phyloP scores from a whole-genome alignment of 345 rosid genomes.

The Lumnitzera littorea region DNA sequence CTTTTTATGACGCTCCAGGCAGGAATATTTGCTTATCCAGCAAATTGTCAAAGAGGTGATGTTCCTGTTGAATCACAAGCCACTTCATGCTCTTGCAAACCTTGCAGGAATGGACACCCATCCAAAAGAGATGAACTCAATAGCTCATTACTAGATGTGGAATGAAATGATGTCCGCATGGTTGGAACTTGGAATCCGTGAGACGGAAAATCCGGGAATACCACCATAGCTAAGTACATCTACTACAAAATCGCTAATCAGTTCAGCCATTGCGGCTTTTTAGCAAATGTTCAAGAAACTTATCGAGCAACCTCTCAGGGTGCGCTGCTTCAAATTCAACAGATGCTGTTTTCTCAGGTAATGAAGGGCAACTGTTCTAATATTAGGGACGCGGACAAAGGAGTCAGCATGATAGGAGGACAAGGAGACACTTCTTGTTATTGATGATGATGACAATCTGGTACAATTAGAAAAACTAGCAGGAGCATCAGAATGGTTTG shows the following conservation, averaged over 20 bases:
- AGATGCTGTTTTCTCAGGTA: not conserved
- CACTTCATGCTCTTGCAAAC: too few species aligned
- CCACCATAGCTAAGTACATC: not conserved
- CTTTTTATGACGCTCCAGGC: too few species aligned
- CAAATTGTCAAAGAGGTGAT: too few species aligned
- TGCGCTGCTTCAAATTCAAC: not conserved
- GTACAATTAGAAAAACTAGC: not conserved
- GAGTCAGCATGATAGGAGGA: not conserved
- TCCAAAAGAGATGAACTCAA: not conserved
- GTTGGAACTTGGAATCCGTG: not conserved
- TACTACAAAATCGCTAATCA: not conserved
- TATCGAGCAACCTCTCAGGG: not conserved
- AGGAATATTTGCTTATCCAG: too few species aligned
- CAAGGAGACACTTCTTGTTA: not conserved
- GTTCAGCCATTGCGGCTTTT: not conserved
- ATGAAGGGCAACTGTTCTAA: not conserved
- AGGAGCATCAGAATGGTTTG: not conserved
- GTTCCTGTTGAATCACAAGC: too few species aligned
- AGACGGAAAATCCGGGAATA: not conserved
- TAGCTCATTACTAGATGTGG: not conserved
- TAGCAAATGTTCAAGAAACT: not conserved
- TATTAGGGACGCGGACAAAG: not conserved
- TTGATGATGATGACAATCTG: not conserved
- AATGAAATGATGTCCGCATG: not conserved
- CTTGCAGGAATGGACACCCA: not conserved